phyloP scores from a whole-genome alignment of 2,329 filamentous ascomycete genomes.

The Arthroderma sp. region DNA sequence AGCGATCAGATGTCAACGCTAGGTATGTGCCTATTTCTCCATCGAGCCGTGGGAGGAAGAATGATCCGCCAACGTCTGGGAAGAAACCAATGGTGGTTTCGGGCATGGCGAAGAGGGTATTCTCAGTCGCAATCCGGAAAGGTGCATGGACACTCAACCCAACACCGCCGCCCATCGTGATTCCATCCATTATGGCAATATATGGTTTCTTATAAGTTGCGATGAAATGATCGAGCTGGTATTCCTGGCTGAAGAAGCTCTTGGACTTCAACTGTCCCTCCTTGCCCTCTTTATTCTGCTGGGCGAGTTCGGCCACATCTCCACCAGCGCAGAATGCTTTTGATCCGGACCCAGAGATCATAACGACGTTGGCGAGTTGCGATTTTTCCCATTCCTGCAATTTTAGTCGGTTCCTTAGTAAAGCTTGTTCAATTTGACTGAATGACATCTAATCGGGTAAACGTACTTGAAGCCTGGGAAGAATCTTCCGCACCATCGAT shows the following conservation, averaged over 20 bases:
- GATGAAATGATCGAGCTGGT: constrained; percentile 89
- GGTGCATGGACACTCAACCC: constrained; percentile 89
- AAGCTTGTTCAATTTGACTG: neutral
- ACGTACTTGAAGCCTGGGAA: constrained; percentile 57
- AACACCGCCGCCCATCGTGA: constrained; percentile 97
- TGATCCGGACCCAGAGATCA: constrained; percentile 79
- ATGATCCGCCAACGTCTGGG: constrained; percentile 91
- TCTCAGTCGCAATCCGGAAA: constrained; percentile 91
- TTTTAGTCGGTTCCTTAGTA: constrained; percentile 1
- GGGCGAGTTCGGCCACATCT: constrained; percentile 68
- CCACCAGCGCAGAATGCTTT: constrained; percentile 87
- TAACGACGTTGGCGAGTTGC: constrained; percentile 78
- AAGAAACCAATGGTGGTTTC: constrained; percentile 98
- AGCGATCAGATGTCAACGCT: constrained; percentile 72
- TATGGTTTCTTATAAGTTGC: constrained; percentile 89
- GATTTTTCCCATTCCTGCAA: constrained; percentile 79
- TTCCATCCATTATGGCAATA: constrained; percentile 90
- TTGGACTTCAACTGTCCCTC: constrained; percentile 62
- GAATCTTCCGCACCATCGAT: constrained; percentile 92
- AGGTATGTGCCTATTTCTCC: constrained; percentile 83
- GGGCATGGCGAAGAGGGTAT: constrained; percentile 93
- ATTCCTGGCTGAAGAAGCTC: constrained; percentile 89
- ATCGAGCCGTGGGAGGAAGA: constrained; percentile 85
- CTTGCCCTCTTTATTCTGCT: constrained; percentile 51
- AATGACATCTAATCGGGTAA: constrained; percentile 2